These are phyloP conservation scores for Leucocoprinus leucothites DNA, from an alignment of 768 basidiomycete genomes.

Conservation along the genomic window DNA sequence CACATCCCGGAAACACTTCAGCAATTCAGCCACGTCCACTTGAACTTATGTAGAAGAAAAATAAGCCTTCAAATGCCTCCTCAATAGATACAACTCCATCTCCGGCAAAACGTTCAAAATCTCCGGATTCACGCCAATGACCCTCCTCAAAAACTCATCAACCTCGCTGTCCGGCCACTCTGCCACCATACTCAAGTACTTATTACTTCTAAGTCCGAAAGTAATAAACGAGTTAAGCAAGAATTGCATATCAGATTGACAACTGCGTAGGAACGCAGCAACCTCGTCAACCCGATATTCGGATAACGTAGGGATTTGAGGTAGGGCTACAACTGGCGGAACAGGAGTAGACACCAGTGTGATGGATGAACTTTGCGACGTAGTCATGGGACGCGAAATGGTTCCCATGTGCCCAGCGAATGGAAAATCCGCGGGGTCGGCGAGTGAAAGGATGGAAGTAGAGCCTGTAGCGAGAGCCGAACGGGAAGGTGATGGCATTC, in stretches of 20 bases:
- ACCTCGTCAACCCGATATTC: constrained; percentile 3
- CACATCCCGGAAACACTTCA: not conserved
- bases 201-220: not conserved
- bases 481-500: too few relatives aligned
- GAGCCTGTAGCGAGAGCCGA: too few relatives aligned
- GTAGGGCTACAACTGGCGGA: not conserved
- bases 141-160: constrained; percentile 2
- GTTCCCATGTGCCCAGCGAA: too few relatives aligned
- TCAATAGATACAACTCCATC: not conserved
- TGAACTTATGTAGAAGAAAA: not conserved
- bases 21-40: not conserved
- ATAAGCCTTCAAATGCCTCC: not conserved
- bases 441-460: too few relatives aligned
- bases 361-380: not conserved
- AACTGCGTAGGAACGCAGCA: constrained; percentile 1
- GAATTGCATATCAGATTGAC: constrained; percentile 2
- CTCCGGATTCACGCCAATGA: not conserved
- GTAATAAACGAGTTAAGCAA: constrained; percentile 4
- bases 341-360: not conserved
- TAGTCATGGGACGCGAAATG: too few relatives aligned
- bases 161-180: not conserved
- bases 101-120: not conserved
- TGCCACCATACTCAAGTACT: not conserved
- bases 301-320: not conserved
- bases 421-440: too few relatives aligned